Evolutionary conservation across 352 stramenopile genomes (phyloP).

Genomic region (Phytophthora idaei): DNA sequence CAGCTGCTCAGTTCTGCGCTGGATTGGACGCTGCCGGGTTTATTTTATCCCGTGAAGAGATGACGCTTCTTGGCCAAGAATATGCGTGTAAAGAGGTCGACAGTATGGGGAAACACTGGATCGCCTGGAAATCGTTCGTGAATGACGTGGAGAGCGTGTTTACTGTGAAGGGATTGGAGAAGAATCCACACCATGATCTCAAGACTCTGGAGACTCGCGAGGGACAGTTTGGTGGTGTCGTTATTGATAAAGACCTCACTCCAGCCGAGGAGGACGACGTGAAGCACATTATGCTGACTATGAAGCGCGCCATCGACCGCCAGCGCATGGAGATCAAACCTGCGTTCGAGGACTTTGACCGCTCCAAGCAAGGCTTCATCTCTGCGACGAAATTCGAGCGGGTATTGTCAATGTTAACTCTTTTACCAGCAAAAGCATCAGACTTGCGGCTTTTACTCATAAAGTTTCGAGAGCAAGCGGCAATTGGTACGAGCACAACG

Average conservation of each 20-base stretch:
- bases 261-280: conserved; percentile 55
- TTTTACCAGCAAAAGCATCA: conserved; percentile 55
- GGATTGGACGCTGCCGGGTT: conserved; percentile 66
- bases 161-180: conserved; percentile 76
- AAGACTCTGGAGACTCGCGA: conserved; percentile 48
- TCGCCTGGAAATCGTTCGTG: conserved; percentile 81
- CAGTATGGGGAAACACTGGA: conserved; percentile 58
- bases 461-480: conserved; percentile 78
- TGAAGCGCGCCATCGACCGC: conserved; percentile 66
- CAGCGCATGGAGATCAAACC: conserved; percentile 82
- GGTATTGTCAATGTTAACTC: conserved; percentile 75
- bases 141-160: conserved; percentile 86
- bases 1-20: conserved; percentile 60
- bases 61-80: conserved; percentile 55
- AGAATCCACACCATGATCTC: conserved; percentile 63
- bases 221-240: conserved; percentile 64
- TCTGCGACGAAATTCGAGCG: conserved; percentile 82
- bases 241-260: conserved; percentile 58
- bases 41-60: conserved; percentile 61
- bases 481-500: conserved; percentile 44
- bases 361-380: conserved; percentile 78
- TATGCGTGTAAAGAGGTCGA: conserved; percentile 69
- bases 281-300: conserved; percentile 47
- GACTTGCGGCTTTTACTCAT: conserved; percentile 62
- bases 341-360: conserved; percentile 85